Evolutionary conservation across 495 filamentous ascomycete genomes (phyloP).

Genomic region (Podospora pseudopauciseta): DNA sequence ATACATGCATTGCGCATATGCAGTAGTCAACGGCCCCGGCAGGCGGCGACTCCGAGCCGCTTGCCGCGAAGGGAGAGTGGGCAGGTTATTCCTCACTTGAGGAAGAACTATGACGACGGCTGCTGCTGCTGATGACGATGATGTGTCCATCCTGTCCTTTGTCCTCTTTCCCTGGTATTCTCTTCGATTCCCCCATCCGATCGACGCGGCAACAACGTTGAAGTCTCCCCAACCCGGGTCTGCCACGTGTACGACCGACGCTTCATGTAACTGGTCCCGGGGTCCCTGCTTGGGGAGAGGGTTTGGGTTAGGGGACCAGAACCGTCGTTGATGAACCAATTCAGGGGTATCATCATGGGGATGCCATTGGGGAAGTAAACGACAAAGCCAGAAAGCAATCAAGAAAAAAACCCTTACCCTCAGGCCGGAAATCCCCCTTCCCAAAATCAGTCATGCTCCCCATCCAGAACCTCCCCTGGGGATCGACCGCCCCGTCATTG

Average conservation of each 20-base stretch:
- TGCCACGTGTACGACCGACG: constrained; percentile 21
- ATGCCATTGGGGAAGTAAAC: not conserved
- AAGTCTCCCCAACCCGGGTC: not conserved
- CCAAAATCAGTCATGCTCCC: constrained; percentile 83
- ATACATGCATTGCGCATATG: not conserved
- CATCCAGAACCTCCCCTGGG: constrained; percentile 79
- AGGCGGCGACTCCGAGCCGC: not conserved
- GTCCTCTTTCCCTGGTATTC: not conserved
- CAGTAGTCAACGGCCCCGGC: not conserved
- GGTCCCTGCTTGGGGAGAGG: not conserved
- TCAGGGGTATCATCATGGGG: not conserved
- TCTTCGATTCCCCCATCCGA: not conserved
- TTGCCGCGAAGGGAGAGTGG: too few relatives aligned
- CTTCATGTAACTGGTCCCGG: not conserved
- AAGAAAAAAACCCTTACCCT: constrained; percentile 44
- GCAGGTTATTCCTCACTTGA: not conserved
- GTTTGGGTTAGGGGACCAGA: not conserved
- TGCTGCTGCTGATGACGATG: not conserved
- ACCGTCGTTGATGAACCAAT: not conserved
- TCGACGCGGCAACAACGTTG: not conserved
- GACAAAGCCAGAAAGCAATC: not conserved
- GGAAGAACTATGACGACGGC: not conserved
- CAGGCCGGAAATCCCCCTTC: constrained; percentile 46
- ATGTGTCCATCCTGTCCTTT: not conserved
- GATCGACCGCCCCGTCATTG: constrained; percentile 84